Base-by-base conservation (phyloP, 2,329 filamentous ascomycete genomes). In the Coniochaeta hoffmannii region DNA sequence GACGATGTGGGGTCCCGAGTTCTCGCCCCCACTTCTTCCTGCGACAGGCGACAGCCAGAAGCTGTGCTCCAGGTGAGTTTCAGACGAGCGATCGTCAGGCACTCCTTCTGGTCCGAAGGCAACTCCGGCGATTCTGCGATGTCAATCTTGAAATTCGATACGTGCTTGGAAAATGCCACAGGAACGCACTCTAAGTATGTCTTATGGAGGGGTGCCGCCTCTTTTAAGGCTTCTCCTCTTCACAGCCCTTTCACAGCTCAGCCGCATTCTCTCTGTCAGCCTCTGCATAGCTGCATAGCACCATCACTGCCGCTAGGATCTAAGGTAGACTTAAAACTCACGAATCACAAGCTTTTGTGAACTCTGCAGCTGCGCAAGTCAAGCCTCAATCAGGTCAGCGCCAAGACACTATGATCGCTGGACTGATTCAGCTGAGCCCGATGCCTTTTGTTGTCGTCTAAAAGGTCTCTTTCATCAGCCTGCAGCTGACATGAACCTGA, bases 371-470 rank as follows among this genome's bases (percentile, higher is more conserved):
- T 32, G 50, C 35, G 38, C 38, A 38, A 44, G 22, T 50, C 24
- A 50, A 11, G 12, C 26, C 15, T 32, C 22, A 22, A 15, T 11
- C 14, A 35, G 36, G 17, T 12, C 14, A 28, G 44, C 50, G 36
- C 50, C 53, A 34, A 31, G 19, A 6, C 52, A 53, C 51, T 31
- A 32, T 22, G 55, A 57, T 38, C 36, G 36, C 36, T 41, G 36
- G 36, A 41, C 17, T 22, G 36, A 11, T 41, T 22, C 36, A 41
- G 36, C 36, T 41, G 36, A 10, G 36, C 17, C 36, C n/a, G 22
- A n/a, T 11, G 2, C 10, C 31, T 26, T 36, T 10, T 36, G 14
- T 19, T 22, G 10, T 28, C n/a, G 26, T 14, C 22, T 46, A 38
- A 7, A 46, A 28, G 8, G 35, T 22, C n/a, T 34, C 22, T 17